These are phyloP conservation scores for Sungouiella blattae DNA, from an alignment of 805 yeast genomes.

Conservation along the genomic window DNA sequence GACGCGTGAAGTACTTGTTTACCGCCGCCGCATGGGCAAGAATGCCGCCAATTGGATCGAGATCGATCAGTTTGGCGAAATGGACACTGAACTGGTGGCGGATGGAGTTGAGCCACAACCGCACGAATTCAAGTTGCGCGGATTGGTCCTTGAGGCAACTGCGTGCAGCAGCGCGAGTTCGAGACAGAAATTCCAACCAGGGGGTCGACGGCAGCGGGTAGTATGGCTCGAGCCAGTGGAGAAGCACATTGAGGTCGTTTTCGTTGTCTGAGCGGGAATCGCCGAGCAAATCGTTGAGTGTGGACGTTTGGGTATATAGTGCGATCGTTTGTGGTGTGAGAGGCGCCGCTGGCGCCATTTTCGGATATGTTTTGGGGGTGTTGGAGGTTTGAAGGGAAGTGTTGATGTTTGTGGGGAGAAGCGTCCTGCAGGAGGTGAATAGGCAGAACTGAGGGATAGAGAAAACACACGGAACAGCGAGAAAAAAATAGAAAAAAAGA, in stretches of 20 bases:
- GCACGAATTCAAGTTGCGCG: constrained; percentile 31
- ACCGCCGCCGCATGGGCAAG: constrained; percentile 15
- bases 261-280: constrained; percentile 21
- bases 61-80: constrained; percentile 6
- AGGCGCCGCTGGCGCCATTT: neutral
- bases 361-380: no score
- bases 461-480: no score
- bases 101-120: constrained; percentile 31
- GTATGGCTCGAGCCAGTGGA: constrained; percentile 32
- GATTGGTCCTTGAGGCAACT: constrained; percentile 32
- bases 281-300: neutral
- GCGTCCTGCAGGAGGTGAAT: no score
- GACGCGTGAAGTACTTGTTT: constrained; percentile 21
- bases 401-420: no score
- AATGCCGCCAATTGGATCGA: constrained; percentile 2
- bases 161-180: constrained; percentile 35
- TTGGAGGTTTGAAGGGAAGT: no score
- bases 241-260: constrained; percentile 31
- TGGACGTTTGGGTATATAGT: neutral
- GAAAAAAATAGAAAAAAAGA: no score
- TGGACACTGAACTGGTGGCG: constrained; percentile 16
- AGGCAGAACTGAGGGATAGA: no score
- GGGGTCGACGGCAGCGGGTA: constrained; percentile 11
- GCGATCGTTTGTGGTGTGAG: neutral
- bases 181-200: constrained; percentile 25